Percentiles rank a stretch among this genome's conserved stretches.
These are phyloP conservation scores for Clavispora carvajalis DNA, from an alignment of 805 yeast species.

Conservation along the genomic window DNA sequence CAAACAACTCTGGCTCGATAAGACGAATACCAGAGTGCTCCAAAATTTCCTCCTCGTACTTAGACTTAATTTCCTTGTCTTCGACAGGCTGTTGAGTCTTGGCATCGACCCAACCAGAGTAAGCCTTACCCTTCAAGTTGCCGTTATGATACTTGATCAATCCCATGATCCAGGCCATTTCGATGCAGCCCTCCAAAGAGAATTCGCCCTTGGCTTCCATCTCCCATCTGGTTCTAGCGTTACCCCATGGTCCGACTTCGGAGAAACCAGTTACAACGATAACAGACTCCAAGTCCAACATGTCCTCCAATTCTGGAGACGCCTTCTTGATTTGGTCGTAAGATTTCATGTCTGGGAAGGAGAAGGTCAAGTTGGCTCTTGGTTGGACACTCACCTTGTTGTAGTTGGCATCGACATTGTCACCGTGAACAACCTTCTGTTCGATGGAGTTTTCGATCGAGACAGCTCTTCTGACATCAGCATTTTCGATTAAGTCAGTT, in stretches of 20 bases:
- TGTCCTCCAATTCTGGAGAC: constrained; percentile 77
- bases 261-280: constrained; percentile 97
- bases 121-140: constrained; percentile 79
- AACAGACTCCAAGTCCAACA: constrained; percentile 86
- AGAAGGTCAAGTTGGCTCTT: constrained; percentile 90
- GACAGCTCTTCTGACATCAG: constrained; percentile 93
- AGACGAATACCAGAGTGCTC: constrained; percentile 96
- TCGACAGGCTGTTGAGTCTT: constrained; percentile 90
- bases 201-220: constrained; percentile 95
- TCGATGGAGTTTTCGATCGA: constrained; percentile 90
- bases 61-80: constrained; percentile 86
- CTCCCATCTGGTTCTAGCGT: constrained; percentile 98
- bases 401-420: constrained; percentile 80
- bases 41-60: constrained; percentile 83
- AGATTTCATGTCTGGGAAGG: constrained; percentile 83
- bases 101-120: constrained; percentile 97
- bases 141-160: constrained; percentile 93
- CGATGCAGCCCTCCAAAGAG: constrained; percentile 95
- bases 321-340: constrained; percentile 65
- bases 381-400: constrained; percentile 76
- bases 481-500: constrained; percentile 66
- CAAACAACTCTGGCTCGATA: constrained; percentile 91
- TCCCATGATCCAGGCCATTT: constrained; percentile 99
- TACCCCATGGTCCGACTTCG: constrained; percentile 99
- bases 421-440: constrained; percentile 80